phyloP scores from a whole-genome alignment of 148 eudicot species.

The Nepenthes mirabilis region DNA sequence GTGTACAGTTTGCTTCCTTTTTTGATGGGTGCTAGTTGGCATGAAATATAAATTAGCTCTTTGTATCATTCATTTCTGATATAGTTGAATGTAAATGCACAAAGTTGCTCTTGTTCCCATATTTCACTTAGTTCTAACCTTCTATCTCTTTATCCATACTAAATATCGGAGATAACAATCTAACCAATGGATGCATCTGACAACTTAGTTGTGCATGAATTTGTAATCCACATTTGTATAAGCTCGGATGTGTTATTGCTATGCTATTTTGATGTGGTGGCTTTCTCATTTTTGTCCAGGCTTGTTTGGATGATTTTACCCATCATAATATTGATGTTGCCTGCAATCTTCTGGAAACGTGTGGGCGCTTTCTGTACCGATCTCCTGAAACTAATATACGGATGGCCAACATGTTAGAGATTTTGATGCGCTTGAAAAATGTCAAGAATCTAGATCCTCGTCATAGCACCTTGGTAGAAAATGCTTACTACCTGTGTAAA shows the following conservation, averaged over 20 bases:
- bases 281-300: constrained; percentile 29
- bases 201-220: no score
- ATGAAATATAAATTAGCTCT: no score
- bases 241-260: neutral
- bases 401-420: constrained; percentile 96
- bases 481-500: constrained; percentile 95
- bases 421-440: constrained; percentile 90
- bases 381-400: constrained; percentile 89
- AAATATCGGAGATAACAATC: neutral
- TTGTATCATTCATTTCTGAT: no score
- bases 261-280: neutral
- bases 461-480: constrained; percentile 93
- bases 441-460: constrained; percentile 98
- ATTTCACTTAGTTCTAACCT: neutral
- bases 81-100: no score
- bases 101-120: neutral
- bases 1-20: neutral
- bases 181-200: neutral
- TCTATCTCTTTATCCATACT: neutral
- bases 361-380: constrained; percentile 91
- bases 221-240: no score
- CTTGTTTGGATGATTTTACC: constrained; percentile 89
- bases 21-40: neutral
- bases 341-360: constrained; percentile 97
- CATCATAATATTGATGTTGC: constrained; percentile 99